phyloP scores from a whole-genome alignment of 1,284 basidiomycete species.

The Violaceomyces palustris region DNA sequence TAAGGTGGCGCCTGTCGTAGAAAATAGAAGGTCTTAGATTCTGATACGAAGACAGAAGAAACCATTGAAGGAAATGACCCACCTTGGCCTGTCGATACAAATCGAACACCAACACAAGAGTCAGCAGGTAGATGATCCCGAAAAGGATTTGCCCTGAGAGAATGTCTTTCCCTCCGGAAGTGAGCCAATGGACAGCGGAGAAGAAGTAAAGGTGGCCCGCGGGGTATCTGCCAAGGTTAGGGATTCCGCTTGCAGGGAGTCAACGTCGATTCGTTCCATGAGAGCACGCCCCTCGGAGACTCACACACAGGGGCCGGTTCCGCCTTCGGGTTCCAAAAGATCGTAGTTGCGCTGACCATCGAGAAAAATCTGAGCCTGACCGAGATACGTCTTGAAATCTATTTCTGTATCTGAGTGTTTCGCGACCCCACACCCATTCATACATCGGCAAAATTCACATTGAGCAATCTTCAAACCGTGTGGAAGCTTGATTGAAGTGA shows the following conservation, averaged over 20 bases:
- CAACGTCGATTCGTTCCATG: not conserved
- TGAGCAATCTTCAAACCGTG: too few relatives aligned
- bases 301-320: constrained; percentile 87
- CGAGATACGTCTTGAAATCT: constrained; percentile 89
- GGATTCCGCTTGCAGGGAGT: not conserved
- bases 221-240: constrained; percentile 77
- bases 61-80: too few relatives aligned
- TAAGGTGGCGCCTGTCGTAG: constrained; percentile 41
- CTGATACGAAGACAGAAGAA: too few relatives aligned
- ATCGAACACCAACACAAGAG: constrained; percentile 21
- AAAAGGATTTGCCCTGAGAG: constrained; percentile 56
- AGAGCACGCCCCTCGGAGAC: not conserved
- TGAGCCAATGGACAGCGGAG: constrained; percentile 65
- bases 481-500: too few relatives aligned
- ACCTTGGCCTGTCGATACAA: constrained; percentile 33
- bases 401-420: too few relatives aligned
- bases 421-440: too few relatives aligned
- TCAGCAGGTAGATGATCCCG: constrained; percentile 27
- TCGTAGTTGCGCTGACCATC: constrained; percentile 81
- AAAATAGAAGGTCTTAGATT: too few relatives aligned
- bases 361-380: constrained; percentile 73
- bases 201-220: constrained; percentile 87
- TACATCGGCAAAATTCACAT: too few relatives aligned
- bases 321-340: constrained; percentile 67
- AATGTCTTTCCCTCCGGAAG: constrained; percentile 62